Base-by-base conservation (phyloP, 495 filamentous ascomycete genomes). In the Neurospora hispaniola region DNA sequence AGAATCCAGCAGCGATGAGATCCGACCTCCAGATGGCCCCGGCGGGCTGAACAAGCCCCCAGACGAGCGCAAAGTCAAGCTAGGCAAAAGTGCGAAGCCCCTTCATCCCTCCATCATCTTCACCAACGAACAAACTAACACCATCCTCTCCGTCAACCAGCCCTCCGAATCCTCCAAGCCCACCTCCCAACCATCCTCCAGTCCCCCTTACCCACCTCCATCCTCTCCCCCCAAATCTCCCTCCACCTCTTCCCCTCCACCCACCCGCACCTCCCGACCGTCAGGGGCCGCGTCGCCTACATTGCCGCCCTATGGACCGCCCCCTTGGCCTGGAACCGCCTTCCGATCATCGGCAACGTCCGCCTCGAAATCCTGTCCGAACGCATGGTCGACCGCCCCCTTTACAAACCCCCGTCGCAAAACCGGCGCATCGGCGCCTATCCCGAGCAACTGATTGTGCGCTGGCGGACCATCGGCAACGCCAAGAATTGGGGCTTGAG, bases 201-300 rank as follows among this genome's bases (percentile, higher is more conserved):
- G 76, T 91, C 94, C 10, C 90, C 89, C 7, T 87, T 98, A 1
- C 96, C 96, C 3, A 89, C 90, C 68, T 89, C 93, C 62, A 92
- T 99, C 76, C 92, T 99, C 76, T 92, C 92, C 0, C 96, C 95
- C 1, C 88, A 89, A 78, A 96, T 98, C 74, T 91, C 90, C n/a
- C 89, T 99, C 39, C 92, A 97, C 81, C 92, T 98, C 72, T 99
- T 99, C 83, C 96, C 96, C 39, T 94, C 94, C 3, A 98, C 96
- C 0, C 96, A 99, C 78, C 96, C 94, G 3, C 92, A 98, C 79
- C 92, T 99, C 14, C 96, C 96, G 69, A 92, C 89, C 10, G 96
- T 98, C 69, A 90, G 92, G 7, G 96, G 96, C 59, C 89, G 93
- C 41, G 92, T 97, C 16, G 90, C 93, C 41, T 99, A 99, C 80